Base-by-base conservation (phyloP, 2,329 filamentous ascomycete species). In the Colletotrichum siamense region DNA sequence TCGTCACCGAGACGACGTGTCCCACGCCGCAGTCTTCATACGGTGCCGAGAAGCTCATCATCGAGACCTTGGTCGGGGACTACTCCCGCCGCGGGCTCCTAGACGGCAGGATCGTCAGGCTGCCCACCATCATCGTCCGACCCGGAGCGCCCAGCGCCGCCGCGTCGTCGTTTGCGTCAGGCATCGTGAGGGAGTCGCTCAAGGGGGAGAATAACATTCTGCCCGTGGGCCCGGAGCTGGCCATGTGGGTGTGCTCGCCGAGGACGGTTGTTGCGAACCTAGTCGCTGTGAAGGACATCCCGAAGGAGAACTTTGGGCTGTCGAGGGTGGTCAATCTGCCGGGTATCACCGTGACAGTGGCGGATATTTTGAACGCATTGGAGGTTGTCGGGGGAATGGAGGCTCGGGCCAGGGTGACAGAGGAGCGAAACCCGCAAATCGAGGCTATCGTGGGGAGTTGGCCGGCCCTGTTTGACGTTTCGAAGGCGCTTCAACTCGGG, bases 101-200 rank as follows among this genome's bases (percentile, higher is more conserved):
- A 63, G 89, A 91, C 67, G 92, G 90, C 0, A 86, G 91, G 18
- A 87, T 87, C 6, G 86, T 92, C 22, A 88, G 92, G 1, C 87
- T 93, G 22, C 91, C 92, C 0, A 93, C 91, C 0, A 88, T 93
- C 39, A 90, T 90, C 0, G 90, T 93, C 3, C 86, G 92, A 6
- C 90, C 91, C 0, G 92, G 92, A 3, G 87, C 86, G 34, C 92
- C 92, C 0, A 91, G 91, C 4, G 90, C 90, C 0, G 91, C 92
- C 0, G 91, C 92, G 3, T 91, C 88, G 5, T 91, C 89, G 0
- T 93, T 93, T 79, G 87, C 91, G 1, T 91, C 87, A 4, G 92
- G 91, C 1, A 93, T 94, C 79, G 90, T 93, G 59, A 86, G 92
- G 5, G 92, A 93, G 81, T 90, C 91, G 0, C 82, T 92, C 22